These are phyloP conservation scores for Austroboletus niveus DNA, from an alignment of 1,284 basidiomycete species.

Conservation along the genomic window DNA sequence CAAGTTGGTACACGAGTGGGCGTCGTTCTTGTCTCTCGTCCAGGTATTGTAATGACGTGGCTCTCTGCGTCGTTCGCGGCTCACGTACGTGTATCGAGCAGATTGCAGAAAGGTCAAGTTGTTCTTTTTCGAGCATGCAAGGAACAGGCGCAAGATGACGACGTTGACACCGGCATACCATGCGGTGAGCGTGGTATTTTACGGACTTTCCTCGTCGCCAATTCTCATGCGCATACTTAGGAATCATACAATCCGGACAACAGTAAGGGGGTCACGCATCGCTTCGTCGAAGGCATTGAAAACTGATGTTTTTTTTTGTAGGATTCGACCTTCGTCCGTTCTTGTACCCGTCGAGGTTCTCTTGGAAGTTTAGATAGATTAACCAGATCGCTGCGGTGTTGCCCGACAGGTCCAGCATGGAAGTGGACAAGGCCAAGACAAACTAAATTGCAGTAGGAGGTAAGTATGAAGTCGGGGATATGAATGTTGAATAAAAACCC, in stretches of 20 bases:
- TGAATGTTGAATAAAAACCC: too few relatives aligned
- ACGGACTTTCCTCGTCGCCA: too few relatives aligned
- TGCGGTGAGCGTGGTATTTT: constrained; percentile 40
- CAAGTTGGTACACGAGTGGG: constrained; percentile 93
- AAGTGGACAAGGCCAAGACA: constrained; percentile 38
- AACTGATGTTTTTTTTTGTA: constrained; percentile 29
- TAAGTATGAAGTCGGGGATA: too few relatives aligned
- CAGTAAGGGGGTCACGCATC: constrained; percentile 47
- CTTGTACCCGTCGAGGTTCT: constrained; percentile 91
- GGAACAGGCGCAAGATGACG: constrained; percentile 99
- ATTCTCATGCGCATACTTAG: constrained; percentile 36
- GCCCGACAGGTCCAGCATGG: constrained; percentile 24
- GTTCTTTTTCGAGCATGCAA: constrained; percentile 96
- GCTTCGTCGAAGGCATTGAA: not conserved
- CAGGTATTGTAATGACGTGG: constrained; percentile 50
- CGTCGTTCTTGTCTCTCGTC: constrained; percentile 70
- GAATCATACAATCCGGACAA: constrained; percentile 97
- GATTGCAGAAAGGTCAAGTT: constrained; percentile 96
- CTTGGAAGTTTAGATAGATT: constrained; percentile 96
- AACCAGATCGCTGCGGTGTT: constrained; percentile 71
- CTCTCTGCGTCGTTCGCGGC: not conserved
- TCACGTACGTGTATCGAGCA: constrained; percentile 28
- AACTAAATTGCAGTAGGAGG: constrained; percentile 29
- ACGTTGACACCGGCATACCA: constrained; percentile 97
- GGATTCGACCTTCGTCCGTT: constrained; percentile 96